These are phyloP conservation scores for Rosa persica DNA, from an alignment of 306 rosid genomes.

Conservation along the genomic window DNA sequence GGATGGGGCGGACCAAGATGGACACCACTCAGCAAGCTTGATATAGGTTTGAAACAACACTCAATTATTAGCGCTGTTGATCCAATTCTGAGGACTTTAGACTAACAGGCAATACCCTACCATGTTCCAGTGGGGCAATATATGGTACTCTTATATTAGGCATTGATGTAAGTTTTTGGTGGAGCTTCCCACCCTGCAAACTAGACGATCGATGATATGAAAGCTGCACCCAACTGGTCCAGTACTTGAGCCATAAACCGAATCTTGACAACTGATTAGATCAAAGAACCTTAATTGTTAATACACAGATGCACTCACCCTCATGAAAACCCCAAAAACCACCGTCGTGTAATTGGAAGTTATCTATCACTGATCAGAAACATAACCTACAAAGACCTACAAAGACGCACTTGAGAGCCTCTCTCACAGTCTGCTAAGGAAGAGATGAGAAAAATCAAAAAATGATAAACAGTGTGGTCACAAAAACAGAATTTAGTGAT, in stretches of 20 bases:
- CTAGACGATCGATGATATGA: background rate
- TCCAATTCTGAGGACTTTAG: constrained; percentile 17
- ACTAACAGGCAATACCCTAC: constrained; percentile 33
- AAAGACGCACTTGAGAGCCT: too few species aligned
- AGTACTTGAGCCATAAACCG: background rate
- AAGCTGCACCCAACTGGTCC: background rate
- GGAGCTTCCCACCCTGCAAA: constrained; percentile 18
- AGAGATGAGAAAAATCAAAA: too few species aligned
- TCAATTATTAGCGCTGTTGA: constrained; percentile 23
- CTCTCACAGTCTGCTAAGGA: too few species aligned
- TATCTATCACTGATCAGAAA: background rate
- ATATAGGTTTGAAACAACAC: constrained; percentile 20
- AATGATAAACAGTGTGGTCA: too few species aligned
- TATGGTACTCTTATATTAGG: constrained; percentile 10
- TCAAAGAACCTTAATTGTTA: background rate
- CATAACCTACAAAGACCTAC: too few species aligned
- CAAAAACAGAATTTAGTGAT: background rate
- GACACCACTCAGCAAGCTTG: constrained; percentile 17
- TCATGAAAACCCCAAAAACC: background rate
- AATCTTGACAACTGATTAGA: background rate
- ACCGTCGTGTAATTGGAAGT: background rate
- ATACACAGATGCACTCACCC: background rate
- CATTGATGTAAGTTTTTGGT: constrained; percentile 18
- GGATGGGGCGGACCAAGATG: background rate
- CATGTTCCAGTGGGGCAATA: constrained; percentile 26